phyloP scores from a whole-genome alignment of 2,329 filamentous ascomycete genomes.

The Emmonsiellopsis sp. region DNA sequence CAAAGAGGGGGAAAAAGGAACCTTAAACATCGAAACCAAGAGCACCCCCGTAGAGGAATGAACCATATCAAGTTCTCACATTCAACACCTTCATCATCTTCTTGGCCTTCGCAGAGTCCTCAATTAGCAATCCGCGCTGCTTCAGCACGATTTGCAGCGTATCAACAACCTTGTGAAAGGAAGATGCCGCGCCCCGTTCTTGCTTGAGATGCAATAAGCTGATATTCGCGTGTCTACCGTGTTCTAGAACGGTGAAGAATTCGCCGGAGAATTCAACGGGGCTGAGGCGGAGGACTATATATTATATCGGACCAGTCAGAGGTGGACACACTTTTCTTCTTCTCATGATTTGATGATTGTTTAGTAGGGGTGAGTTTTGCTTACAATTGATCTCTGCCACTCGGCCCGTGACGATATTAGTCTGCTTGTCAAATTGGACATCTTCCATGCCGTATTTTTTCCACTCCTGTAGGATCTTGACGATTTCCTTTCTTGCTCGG shows the following conservation, averaged over 20 bases:
- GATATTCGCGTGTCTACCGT: conserved; percentile 65
- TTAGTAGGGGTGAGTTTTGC: conserved; percentile 23
- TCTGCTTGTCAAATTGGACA: conserved; percentile 67
- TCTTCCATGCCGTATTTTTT: conserved; percentile 70
- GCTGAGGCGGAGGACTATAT: conserved; percentile 66
- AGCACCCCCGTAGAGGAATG: conserved; percentile 7
- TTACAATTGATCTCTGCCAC: conserved; percentile 71
- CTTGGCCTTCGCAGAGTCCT: conserved; percentile 56
- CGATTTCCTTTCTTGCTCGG: conserved; percentile 69
- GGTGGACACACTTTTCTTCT: not conserved
- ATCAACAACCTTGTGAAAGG: conserved; percentile 74
- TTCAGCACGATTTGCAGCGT: conserved; percentile 63
- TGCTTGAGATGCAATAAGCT: conserved; percentile 81
- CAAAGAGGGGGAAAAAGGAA: no score
- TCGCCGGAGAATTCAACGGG: conserved; percentile 82
- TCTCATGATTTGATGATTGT: not conserved
- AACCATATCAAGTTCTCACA: not conserved
- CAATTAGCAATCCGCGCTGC: conserved; percentile 57
- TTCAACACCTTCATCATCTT: conserved; percentile 51
- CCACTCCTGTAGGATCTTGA: conserved; percentile 70
- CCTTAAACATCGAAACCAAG: not conserved
- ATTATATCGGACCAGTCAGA: not conserved
- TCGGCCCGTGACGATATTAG: conserved; percentile 69
- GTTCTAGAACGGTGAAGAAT: conserved; percentile 81
- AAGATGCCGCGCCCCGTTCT: conserved; percentile 82